Conservation (phyloP, 2,329 filamentous ascomycete species). For the Samsoniella hepiali region DNA sequence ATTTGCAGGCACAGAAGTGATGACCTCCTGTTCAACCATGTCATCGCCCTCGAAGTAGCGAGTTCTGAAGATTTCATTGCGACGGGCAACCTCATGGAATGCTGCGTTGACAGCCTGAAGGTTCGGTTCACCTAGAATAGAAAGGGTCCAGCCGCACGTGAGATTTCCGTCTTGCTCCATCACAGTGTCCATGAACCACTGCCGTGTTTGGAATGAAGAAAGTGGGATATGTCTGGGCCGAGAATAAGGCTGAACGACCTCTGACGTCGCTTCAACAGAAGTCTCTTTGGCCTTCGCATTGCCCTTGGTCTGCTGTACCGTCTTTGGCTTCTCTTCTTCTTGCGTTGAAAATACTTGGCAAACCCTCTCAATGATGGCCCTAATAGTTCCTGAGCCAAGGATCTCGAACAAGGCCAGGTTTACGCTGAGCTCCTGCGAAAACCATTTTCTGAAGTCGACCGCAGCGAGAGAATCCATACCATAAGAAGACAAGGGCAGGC, state of each 20-base stretch:
- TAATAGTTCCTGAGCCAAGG: constrained; percentile 1
- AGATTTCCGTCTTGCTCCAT: neutral
- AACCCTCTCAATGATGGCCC: neutral
- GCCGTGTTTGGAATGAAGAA: constrained; percentile 9
- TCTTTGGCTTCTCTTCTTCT: neutral
- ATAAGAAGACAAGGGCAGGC: neutral
- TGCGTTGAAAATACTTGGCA: neutral
- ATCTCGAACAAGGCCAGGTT: constrained; percentile 9
- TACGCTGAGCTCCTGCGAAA: constrained; percentile 4
- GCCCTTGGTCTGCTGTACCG: neutral
- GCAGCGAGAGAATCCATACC: constrained; percentile 10
- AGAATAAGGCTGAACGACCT: neutral
- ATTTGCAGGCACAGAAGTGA: neutral
- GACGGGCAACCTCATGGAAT: constrained; percentile 3
- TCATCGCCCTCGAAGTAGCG: constrained; percentile 6
- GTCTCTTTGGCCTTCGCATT: neutral
- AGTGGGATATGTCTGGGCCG: neutral
- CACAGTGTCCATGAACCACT: constrained; percentile 10
- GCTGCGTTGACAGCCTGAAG: neutral
- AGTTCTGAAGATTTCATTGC: constrained; percentile 5
- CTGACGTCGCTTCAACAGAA: neutral
- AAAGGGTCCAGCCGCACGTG: constrained; percentile 4
- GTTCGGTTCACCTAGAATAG: neutral
- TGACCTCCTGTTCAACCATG: constrained; percentile 6
- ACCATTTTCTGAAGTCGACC: constrained; percentile 10